Evolutionary conservation across 257 asterid species (phyloP).

Genomic region (Striga asiatica): DNA sequence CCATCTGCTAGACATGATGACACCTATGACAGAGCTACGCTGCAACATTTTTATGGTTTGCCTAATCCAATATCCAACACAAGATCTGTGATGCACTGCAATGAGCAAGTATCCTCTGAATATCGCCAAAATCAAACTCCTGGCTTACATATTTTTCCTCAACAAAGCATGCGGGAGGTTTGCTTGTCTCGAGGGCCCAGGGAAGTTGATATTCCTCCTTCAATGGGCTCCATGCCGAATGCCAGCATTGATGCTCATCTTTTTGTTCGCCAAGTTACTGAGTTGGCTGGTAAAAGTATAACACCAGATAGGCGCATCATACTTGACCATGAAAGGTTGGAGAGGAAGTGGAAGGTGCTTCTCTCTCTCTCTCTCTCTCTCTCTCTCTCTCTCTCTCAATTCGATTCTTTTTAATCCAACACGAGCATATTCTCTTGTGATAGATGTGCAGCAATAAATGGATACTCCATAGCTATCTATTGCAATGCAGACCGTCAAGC

Average conservation of each 20-base stretch:
- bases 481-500: too few relatives aligned
- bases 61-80: conserved; percentile 37
- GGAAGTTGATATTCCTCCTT: conserved; percentile 39
- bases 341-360: conserved; percentile 77
- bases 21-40: conserved; percentile 31
- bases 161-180: conserved; percentile 40
- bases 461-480: neutral
- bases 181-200: conserved; percentile 40
- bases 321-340: conserved; percentile 54
- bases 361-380: neutral
- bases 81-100: conserved; percentile 34
- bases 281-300: conserved; percentile 28
- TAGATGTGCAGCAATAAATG: neutral
- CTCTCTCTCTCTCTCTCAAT: too few relatives aligned
- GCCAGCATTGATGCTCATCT: conserved; percentile 33
- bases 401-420: too few relatives aligned
- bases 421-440: neutral
- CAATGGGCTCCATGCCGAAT: conserved; percentile 23
- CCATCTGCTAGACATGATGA: conserved; percentile 51
- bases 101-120: conserved; percentile 41
- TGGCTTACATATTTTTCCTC: conserved; percentile 42
- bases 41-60: conserved; percentile 41
- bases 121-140: conserved; percentile 45
- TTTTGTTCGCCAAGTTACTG: conserved; percentile 31
- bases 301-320: conserved; percentile 42